Base-by-base conservation (phyloP, 2,329 filamentous ascomycete genomes). In the Grosmannia penicillata region DNA sequence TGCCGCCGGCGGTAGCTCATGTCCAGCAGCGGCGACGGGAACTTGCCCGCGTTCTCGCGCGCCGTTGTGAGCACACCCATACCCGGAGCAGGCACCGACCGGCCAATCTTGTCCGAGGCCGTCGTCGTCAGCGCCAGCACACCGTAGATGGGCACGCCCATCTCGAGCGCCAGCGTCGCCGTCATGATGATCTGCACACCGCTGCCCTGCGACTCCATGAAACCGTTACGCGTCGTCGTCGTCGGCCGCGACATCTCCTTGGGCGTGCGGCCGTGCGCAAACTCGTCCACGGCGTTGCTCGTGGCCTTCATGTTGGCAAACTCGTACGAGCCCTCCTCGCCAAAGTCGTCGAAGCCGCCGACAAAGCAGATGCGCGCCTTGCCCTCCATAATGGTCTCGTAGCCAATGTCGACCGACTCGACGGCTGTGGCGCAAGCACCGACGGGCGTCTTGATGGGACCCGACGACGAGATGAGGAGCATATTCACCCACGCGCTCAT, bases 291-390 rank as follows among this genome's bases (percentile, higher is more conserved):
- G 21, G 89, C 87, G 56, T 96, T 98, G 72, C 87, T 95, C 40
- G 91, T 98, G 43, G 91, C 91, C 65, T 94, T 93, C 91, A 98
- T 98, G 70, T 98, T 98, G 68, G 91, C 91, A 58, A 98, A 98
- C 61, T 98, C 91, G 55, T 95, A 98, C 1, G 91, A 98, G 37
- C 91, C 93, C 64, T 98, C 91, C 64, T 98, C 91, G 54, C 93
- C 86, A 68, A 98, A 95, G 63, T 98, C 93, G 65, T 98, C 91
- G 54, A 98, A 96, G 49, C 91, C 91, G 73, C 91, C 91, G 43
- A 98, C 93, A 48, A 98, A 81, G 71, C 89, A 96, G 53, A 98
- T 76, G 37, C 87, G 83, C 43, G 93, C 91, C 71, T 98, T 98
- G 62, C 91, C 91, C 60, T 96, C 89, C 52, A 95, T 78, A 56